Percentiles rank a stretch among this genome's conserved stretches.
These are phyloP conservation scores for Bertia moriformis DNA, from an alignment of 2,329 filamentous ascomycete species.

Conservation along the genomic window DNA sequence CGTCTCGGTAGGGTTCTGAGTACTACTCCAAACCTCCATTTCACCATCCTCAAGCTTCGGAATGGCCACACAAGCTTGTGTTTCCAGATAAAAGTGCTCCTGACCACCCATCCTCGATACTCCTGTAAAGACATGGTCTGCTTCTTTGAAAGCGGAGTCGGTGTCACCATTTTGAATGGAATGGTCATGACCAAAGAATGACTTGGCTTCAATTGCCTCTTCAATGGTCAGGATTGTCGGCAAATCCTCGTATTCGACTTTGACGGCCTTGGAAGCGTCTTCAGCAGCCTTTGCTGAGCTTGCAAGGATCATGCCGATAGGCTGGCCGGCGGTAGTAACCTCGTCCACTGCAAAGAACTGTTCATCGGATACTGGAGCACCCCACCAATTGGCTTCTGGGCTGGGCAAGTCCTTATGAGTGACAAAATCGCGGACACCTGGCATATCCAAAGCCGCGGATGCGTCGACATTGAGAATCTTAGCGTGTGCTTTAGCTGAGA, in stretches of 20 bases:
- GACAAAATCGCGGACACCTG: slow-evolving; percentile 72
- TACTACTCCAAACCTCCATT: slow-evolving; percentile 85
- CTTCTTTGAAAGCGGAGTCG: slow-evolving; percentile 61
- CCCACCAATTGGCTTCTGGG: slow-evolving; percentile 77
- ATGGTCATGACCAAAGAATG: slow-evolving; percentile 69
- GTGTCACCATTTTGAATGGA: slow-evolving; percentile 75
- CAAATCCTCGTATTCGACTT: slow-evolving; percentile 79
- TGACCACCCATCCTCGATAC: slow-evolving; percentile 83
- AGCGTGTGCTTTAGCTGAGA: slow-evolving; percentile 79
- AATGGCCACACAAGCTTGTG: slow-evolving; percentile 70
- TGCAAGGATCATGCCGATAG: slow-evolving; percentile 79
- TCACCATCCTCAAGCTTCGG: slow-evolving; percentile 87
- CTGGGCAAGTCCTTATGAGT: slow-evolving; percentile 71
- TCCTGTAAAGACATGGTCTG: slow-evolving; percentile 72
- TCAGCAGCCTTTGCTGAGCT: slow-evolving; percentile 65
- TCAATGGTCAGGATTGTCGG: slow-evolving; percentile 87
- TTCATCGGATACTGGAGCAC: slow-evolving; percentile 71
- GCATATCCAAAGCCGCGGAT: slow-evolving; percentile 62
- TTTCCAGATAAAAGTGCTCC: slow-evolving; percentile 96
- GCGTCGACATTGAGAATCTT: slow-evolving; percentile 69
- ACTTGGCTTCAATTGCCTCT: slow-evolving; percentile 80
- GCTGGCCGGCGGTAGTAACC: slow-evolving; percentile 77
- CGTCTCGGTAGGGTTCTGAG: slow-evolving; percentile 88
- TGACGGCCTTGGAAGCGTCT: slow-evolving; percentile 69
- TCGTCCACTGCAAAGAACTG: slow-evolving; percentile 83